phyloP scores from a whole-genome alignment of 73 alveolate species.

The Breviolum minutum region DNA sequence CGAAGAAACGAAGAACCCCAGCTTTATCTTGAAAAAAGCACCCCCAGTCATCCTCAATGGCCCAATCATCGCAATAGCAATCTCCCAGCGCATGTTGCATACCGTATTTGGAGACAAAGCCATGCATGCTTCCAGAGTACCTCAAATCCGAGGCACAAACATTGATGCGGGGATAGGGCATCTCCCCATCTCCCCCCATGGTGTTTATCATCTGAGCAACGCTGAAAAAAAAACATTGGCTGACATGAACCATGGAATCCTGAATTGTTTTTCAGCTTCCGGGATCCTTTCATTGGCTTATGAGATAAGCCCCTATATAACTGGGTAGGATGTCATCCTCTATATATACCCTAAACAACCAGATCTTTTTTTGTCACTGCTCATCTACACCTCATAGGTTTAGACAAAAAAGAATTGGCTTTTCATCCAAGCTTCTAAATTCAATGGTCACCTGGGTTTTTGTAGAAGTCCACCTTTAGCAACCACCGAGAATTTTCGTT shows the following conservation, averaged over 20 bases:
- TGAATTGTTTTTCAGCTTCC: too few relatives aligned
- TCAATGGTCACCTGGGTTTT: background rate
- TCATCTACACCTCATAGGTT: too few relatives aligned
- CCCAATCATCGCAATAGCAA: conserved; percentile 86
- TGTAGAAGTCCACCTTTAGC: too few relatives aligned
- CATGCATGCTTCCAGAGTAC: conserved; percentile 71
- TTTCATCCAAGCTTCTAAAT: background rate
- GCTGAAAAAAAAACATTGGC: too few relatives aligned
- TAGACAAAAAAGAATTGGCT: background rate
- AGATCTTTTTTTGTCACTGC: too few relatives aligned
- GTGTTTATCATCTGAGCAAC: background rate
- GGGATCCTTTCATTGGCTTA: too few relatives aligned
- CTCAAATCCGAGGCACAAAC: background rate
- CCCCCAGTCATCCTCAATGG: conserved; percentile 16
- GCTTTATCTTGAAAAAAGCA: background rate
- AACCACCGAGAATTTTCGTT: too few relatives aligned
- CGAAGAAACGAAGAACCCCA: too few relatives aligned
- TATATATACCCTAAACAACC: too few relatives aligned
- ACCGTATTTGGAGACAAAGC: conserved; percentile 52
- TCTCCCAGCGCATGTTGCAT: conserved; percentile 81
- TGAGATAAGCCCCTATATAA: too few relatives aligned
- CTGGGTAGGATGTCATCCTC: too few relatives aligned
- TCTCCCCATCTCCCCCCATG: background rate
- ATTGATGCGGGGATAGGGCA: background rate
- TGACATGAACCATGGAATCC: too few relatives aligned